Conservation (phyloP, 495 filamentous ascomycete species). For the Tuber borchii region DNA sequence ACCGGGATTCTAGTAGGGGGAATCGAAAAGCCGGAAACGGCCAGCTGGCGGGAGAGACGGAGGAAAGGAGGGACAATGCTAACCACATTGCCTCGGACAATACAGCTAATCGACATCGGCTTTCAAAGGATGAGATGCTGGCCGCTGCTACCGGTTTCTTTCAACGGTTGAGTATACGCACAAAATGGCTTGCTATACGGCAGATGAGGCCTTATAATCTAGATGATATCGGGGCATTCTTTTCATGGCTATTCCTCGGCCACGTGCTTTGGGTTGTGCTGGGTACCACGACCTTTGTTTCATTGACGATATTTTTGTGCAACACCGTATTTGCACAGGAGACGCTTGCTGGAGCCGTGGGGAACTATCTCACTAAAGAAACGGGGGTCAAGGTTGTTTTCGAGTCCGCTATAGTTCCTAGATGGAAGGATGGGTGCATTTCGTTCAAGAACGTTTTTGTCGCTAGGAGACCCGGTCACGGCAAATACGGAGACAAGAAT, state of each 20-base stretch:
- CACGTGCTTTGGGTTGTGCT: constrained; percentile 91
- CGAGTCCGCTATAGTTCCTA: constrained; percentile 93
- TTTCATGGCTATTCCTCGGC: constrained; percentile 89
- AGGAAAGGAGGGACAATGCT: not conserved
- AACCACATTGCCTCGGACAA: not conserved
- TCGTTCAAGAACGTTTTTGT: constrained; percentile 96
- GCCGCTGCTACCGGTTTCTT: constrained; percentile 88
- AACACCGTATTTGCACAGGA: constrained; percentile 98
- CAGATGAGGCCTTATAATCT: constrained; percentile 91
- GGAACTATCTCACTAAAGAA: constrained; percentile 90
- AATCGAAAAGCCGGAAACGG: constrained; percentile 18
- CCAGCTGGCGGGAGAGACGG: constrained; percentile 10
- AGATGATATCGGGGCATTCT: constrained; percentile 89
- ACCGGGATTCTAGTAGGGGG: constrained; percentile 13
- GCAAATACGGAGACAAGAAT: constrained; percentile 49
- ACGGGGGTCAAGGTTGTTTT: constrained; percentile 95
- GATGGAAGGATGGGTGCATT: constrained; percentile 89
- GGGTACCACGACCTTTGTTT: constrained; percentile 96
- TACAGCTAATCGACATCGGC: constrained; percentile 53
- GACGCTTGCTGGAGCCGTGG: constrained; percentile 85
- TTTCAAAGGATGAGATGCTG: constrained; percentile 87
- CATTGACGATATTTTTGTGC: constrained; percentile 74
- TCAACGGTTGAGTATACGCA: constrained; percentile 81
- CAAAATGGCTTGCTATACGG: constrained; percentile 96
- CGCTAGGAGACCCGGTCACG: constrained; percentile 78